Conservation (phyloP, 306 rosid species). For the Mimosa pudica region DNA sequence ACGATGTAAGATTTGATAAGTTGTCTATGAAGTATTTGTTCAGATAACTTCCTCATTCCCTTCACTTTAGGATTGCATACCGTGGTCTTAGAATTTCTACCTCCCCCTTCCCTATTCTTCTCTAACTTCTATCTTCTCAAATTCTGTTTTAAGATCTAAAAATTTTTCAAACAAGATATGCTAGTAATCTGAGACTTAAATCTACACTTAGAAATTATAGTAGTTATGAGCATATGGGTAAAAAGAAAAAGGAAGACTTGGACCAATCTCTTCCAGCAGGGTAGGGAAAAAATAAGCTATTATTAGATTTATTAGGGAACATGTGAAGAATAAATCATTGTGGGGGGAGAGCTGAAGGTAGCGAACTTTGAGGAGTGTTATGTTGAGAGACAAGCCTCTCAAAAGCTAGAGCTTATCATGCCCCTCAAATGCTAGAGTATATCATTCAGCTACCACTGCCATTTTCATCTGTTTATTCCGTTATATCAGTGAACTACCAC, state of each 20-base stretch:
- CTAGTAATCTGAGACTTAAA: too few relatives aligned
- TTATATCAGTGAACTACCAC: neutral
- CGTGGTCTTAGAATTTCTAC: too few relatives aligned
- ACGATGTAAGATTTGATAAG: too few relatives aligned
- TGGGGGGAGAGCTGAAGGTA: neutral
- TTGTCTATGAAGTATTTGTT: too few relatives aligned
- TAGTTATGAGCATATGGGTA: neutral
- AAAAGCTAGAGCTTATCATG: too few relatives aligned
- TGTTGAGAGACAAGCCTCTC: neutral
- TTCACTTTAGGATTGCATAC: too few relatives aligned
- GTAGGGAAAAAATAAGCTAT: neutral
- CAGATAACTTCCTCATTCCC: too few relatives aligned
- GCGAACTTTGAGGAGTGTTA: neutral
- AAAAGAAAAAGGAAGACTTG: neutral
- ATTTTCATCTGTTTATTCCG: neutral
- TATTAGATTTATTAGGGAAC: neutral
- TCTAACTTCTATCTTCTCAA: too few relatives aligned
- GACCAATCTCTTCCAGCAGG: neutral
- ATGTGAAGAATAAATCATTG: neutral
- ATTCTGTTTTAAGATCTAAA: too few relatives aligned
- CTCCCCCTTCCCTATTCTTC: too few relatives aligned
- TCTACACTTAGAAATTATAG: neutral
- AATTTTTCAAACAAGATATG: too few relatives aligned
- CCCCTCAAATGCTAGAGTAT: neutral
- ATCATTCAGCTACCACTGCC: neutral